Conservation (phyloP, 1,284 basidiomycete genomes). For the Apiotrichum akiyoshidainum region DNA sequence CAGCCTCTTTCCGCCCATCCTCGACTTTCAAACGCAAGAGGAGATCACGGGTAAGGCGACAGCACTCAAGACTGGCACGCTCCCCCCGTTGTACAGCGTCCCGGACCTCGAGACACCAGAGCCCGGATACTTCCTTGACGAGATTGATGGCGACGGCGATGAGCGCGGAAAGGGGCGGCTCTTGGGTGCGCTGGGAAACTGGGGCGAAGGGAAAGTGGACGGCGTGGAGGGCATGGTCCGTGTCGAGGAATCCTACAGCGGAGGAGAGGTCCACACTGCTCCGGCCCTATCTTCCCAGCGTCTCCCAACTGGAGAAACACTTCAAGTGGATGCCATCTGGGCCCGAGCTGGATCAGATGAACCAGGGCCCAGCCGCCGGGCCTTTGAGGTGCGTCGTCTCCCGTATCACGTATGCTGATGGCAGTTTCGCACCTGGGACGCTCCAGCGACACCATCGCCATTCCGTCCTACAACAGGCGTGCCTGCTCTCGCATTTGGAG, state of each 20-base stretch:
- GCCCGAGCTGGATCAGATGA: neutral
- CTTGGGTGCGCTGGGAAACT: neutral
- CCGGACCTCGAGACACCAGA: neutral
- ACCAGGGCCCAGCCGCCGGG: neutral
- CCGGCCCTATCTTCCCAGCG: too few relatives aligned
- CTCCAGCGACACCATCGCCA: neutral
- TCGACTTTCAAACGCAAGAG: neutral
- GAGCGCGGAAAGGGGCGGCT: neutral
- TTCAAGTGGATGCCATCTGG: conserved; percentile 7
- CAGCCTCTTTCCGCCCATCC: conserved; percentile 1
- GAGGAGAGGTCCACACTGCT: neutral
- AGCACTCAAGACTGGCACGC: neutral
- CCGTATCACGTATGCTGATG: neutral
- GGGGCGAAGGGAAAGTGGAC: neutral
- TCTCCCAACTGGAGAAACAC: too few relatives aligned
- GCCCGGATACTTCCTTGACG: neutral
- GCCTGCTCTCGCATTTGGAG: conserved; percentile 26
- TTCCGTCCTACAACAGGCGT: neutral
- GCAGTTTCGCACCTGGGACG: conserved; percentile 11
- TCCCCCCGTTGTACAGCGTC: neutral
- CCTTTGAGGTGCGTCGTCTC: conserved; percentile 19
- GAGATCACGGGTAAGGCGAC: neutral
- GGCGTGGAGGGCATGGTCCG: too few relatives aligned
- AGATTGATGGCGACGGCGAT: neutral
- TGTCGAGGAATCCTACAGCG: neutral